Conservation (phyloP, 2,329 filamentous ascomycete species). For the Neonectria punicea region DNA sequence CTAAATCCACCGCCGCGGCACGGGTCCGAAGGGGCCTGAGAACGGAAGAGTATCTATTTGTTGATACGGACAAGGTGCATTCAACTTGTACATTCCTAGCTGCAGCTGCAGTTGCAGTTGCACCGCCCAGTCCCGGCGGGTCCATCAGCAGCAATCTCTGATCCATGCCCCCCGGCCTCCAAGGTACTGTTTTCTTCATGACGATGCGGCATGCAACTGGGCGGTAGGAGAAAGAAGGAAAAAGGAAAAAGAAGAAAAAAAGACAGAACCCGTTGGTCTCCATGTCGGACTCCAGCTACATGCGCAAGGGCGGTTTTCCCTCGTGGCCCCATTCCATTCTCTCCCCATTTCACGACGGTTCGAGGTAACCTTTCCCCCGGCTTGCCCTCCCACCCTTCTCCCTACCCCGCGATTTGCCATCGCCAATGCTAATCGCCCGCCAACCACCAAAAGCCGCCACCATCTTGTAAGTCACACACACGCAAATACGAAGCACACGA, state of each 20-base stretch:
- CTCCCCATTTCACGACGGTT: no score
- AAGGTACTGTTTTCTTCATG: background rate
- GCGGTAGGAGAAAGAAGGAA: conserved; percentile 13
- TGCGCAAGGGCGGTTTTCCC: conserved; percentile 15
- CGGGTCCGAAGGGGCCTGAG: conserved; percentile 17
- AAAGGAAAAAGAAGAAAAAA: background rate
- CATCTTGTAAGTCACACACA: conserved; percentile 23
- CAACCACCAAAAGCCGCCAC: conserved; percentile 19
- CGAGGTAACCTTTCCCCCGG: background rate
- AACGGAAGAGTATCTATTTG: no score
- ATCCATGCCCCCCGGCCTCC: background rate
- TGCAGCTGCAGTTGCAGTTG: background rate
- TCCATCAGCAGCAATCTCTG: conserved; percentile 2
- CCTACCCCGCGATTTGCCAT: conserved; percentile 40
- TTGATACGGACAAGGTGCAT: background rate
- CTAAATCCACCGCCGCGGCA: conserved; percentile 29
- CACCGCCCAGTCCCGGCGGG: background rate
- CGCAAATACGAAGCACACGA: background rate
- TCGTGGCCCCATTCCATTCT: conserved; percentile 24
- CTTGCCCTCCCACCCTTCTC: conserved; percentile 19
- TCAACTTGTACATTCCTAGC: background rate
- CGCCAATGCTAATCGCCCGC: conserved; percentile 9
- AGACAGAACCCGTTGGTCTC: background rate
- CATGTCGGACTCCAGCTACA: conserved; percentile 2
- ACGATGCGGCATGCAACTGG: conserved; percentile 1